phyloP scores from a whole-genome alignment of 2,329 filamentous ascomycete genomes.

The Fusarium veterinarium region DNA sequence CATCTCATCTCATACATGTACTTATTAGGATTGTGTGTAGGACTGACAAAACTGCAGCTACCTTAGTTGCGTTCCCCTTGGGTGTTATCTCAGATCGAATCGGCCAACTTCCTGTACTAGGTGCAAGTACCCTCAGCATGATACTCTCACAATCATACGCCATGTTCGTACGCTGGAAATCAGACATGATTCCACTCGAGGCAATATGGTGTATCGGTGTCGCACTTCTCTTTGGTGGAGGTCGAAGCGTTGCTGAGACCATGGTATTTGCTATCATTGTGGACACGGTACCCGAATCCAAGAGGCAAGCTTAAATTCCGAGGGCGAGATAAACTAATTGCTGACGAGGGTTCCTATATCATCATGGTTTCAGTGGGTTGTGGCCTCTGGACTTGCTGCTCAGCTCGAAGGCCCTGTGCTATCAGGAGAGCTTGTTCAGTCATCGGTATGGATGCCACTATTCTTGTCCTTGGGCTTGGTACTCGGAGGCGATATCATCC shows the following conservation, averaged over 20 bases:
- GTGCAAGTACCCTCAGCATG: slow-evolving; percentile 40
- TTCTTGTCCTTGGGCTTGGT: slow-evolving; percentile 37
- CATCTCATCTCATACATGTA: not conserved
- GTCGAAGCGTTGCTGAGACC: slow-evolving; percentile 42
- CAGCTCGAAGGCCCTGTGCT: slow-evolving; percentile 38
- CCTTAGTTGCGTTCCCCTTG: slow-evolving; percentile 37
- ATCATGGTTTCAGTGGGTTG: slow-evolving; percentile 42
- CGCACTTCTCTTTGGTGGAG: slow-evolving; percentile 42
- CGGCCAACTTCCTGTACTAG: slow-evolving; percentile 43
- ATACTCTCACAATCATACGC: slow-evolving; percentile 38
- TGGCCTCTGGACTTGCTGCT: slow-evolving; percentile 36
- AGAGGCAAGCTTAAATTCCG: slow-evolving; percentile 19
- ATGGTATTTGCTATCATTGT: slow-evolving; percentile 46
- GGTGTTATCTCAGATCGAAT: slow-evolving; percentile 41
- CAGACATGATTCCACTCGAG: slow-evolving; percentile 31
- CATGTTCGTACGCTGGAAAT: slow-evolving; percentile 37
- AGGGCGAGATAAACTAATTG: not conserved
- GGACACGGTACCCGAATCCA: slow-evolving; percentile 28
- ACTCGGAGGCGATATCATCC: slow-evolving; percentile 20
- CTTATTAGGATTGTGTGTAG: not conserved
- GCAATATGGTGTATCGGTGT: slow-evolving; percentile 42
- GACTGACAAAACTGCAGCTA: slow-evolving; percentile 22
- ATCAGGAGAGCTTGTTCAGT: slow-evolving; percentile 24
- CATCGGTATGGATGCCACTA: slow-evolving; percentile 37
- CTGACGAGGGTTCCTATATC: slow-evolving; percentile 21